These are phyloP conservation scores for Licmophora abbreviata DNA, from an alignment of 108 stramenopile genomes.

Conservation along the genomic window DNA sequence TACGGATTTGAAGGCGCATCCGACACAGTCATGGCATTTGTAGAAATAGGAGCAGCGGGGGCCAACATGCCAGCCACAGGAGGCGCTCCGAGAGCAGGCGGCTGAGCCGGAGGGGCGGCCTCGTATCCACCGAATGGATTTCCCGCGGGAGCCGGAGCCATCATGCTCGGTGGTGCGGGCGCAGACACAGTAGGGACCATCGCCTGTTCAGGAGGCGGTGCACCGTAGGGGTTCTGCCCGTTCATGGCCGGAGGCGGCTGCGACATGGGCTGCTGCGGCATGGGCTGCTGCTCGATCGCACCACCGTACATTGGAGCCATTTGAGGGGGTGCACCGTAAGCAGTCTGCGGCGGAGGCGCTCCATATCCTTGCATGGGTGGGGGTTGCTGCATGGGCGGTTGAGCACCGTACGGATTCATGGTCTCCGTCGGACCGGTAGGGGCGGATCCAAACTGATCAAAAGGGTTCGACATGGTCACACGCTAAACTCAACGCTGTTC, in stretches of 20 bases:
- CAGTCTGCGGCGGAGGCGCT: constrained; percentile 18
- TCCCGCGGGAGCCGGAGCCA: neutral
- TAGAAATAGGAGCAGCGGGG: constrained; percentile 5
- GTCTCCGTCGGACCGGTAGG: constrained; percentile 9
- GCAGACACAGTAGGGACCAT: no score
- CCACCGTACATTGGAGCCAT: neutral
- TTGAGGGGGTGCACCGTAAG: constrained; percentile 18
- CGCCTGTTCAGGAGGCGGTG: constrained; percentile 3
- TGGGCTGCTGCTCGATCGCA: constrained; percentile 4
- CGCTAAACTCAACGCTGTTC: no score
- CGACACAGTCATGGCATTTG: constrained; percentile 10
- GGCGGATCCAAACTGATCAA: constrained; percentile 73
- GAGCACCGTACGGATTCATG: constrained; percentile 22
- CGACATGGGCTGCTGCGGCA: constrained; percentile 17
- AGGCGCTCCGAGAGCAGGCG: constrained; percentile 2
- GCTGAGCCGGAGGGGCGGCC: neutral
- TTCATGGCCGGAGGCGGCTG: constrained; percentile 9
- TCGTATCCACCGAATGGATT: neutral
- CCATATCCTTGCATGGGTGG: constrained; percentile 11
- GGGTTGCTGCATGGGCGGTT: constrained; percentile 29
- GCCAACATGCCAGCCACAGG: neutral
- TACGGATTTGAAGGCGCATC: constrained; percentile 10
- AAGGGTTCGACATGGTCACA: constrained; percentile 77
- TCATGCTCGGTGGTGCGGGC: neutral
- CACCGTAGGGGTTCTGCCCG: constrained; percentile 23